Evolutionary conservation across 257 asterid species (phyloP).

Genomic region (Rubia yunnanensis): DNA sequence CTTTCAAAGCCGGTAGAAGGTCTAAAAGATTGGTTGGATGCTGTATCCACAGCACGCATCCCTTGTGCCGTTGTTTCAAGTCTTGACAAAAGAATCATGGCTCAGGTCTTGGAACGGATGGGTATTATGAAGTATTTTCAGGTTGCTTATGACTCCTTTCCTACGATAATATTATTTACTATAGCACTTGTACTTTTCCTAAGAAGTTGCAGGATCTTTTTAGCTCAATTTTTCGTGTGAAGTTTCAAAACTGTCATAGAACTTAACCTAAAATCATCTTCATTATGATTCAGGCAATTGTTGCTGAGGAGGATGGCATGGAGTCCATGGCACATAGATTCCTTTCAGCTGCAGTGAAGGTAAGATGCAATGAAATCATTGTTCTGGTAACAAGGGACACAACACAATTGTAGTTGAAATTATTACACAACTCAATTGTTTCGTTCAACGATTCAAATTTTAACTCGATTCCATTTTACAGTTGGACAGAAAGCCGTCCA

Average conservation of each 20-base stretch:
- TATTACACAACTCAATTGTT: background rate
- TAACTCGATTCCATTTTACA: slow-evolving; percentile 21
- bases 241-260: background rate
- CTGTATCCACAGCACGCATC: slow-evolving; percentile 74
- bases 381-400: background rate
- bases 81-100: slow-evolving; percentile 75
- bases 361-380: slow-evolving; percentile 14
- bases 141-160: slow-evolving; percentile 26
- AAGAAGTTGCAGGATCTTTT: background rate
- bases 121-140: slow-evolving; percentile 77
- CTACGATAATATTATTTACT: background rate
- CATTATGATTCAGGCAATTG: slow-evolving; percentile 61
- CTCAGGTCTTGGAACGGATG: slow-evolving; percentile 64
- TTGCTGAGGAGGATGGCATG: slow-evolving; percentile 92
- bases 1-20: slow-evolving; percentile 81
- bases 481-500: slow-evolving; percentile 93
- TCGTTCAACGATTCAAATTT: background rate
- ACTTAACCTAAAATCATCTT: slow-evolving; percentile 8
- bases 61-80: slow-evolving; percentile 97
- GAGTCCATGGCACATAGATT: slow-evolving; percentile 92
- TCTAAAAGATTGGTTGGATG: slow-evolving; percentile 90
- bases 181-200: background rate
- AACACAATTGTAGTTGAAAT: background rate
- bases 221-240: background rate
- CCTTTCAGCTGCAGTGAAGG: slow-evolving; percentile 97